Percentiles rank a stretch among this genome's conserved stretches.
phyloP scores from a whole-genome alignment of 495 filamentous ascomycete genomes.

The Neurospora cerealis region DNA sequence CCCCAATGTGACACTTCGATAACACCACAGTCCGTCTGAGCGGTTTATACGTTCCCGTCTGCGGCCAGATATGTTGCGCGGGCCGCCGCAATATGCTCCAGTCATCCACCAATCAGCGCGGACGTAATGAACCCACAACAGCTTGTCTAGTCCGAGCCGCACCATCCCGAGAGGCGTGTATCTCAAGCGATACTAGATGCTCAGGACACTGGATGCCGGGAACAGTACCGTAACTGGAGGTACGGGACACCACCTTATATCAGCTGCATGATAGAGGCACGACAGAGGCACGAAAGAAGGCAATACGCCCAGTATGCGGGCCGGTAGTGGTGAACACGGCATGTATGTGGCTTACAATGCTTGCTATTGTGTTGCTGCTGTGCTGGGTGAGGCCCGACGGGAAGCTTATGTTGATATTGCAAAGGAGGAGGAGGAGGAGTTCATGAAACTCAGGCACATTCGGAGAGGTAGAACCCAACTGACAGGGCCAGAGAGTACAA shows the following conservation, averaged over 20 bases:
- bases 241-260: background rate
- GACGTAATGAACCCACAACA: background rate
- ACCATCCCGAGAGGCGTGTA: background rate
- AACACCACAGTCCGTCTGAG: background rate
- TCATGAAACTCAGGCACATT: no score
- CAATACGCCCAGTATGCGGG: no score
- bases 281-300: no score
- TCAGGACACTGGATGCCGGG: background rate
- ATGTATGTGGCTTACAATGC: no score
- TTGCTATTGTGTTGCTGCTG: no score
- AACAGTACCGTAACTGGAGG: no score
- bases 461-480: no score
- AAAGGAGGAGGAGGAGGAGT: no score
- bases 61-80: background rate
- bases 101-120: background rate
- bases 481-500: no score
- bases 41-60: background rate
- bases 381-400: no score
- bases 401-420: no score
- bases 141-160: background rate
- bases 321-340: background rate
- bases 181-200: background rate
- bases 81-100: background rate
- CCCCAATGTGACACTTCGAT: background rate
- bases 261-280: background rate